phyloP scores from a whole-genome alignment of 2,329 filamentous ascomycete genomes.

The Colletotrichum gigasporum region DNA sequence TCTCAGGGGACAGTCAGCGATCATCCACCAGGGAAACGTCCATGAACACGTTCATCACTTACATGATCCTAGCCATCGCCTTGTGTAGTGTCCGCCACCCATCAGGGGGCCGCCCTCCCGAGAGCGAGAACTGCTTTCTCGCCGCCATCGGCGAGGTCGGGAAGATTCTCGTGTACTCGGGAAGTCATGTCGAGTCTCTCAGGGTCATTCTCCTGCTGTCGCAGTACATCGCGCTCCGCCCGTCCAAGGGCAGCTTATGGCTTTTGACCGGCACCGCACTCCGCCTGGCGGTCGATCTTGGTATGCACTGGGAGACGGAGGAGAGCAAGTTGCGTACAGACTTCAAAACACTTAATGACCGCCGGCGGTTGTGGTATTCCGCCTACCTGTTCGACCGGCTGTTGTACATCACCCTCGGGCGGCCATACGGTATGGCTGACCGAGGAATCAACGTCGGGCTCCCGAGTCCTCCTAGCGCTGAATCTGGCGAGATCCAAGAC shows the following conservation, averaged over 20 bases:
- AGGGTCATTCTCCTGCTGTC: conserved; percentile 40
- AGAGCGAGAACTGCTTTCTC: conserved; percentile 45
- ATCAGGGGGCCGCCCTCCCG: conserved; percentile 35
- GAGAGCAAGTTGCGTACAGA: conserved; percentile 33
- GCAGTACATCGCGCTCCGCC: conserved; percentile 42
- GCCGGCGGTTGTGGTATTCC: conserved; percentile 39
- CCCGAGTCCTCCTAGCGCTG: conserved; percentile 32
- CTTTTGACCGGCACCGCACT: conserved; percentile 44
- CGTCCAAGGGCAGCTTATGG: conserved; percentile 43
- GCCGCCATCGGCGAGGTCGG: conserved; percentile 42
- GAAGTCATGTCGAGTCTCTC: conserved; percentile 43
- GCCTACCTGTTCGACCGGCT: conserved; percentile 40
- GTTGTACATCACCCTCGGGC: conserved; percentile 38
- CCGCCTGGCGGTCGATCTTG: conserved; percentile 42
- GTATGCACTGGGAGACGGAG: conserved; percentile 44
- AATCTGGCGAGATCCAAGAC: neutral
- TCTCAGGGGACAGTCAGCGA: neutral
- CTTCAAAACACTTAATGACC: conserved; percentile 36
- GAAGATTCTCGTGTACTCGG: conserved; percentile 40
- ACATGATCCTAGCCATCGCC: conserved; percentile 46
- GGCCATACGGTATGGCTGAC: conserved; percentile 41
- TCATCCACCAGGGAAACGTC: conserved; percentile 28
- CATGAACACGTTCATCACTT: conserved; percentile 40
- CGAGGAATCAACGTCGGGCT: conserved; percentile 36
- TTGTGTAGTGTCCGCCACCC: conserved; percentile 39